phyloP scores from a whole-genome alignment of 176 grass and related monocot genomes.

The Lolium perenne region DNA sequence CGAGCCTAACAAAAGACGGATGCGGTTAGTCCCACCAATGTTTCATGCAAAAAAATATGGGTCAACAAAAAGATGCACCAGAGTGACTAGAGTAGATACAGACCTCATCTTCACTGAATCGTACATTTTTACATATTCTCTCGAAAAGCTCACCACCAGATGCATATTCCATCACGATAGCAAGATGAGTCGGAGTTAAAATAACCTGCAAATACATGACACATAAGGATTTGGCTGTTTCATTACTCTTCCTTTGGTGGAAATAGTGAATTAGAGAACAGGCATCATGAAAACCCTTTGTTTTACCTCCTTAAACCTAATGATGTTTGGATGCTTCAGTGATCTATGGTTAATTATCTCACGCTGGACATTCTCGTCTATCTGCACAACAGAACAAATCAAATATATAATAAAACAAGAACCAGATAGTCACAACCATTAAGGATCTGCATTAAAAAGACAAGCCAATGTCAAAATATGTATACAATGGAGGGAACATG shows the following conservation, averaged over 20 bases:
- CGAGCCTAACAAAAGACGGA: conserved; percentile 66
- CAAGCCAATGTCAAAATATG: neutral
- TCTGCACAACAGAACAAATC: conserved; percentile 61
- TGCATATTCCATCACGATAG: conserved; percentile 99
- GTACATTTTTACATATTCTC: conserved; percentile 89
- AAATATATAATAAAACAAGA: conserved; percentile 44
- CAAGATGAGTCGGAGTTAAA: conserved; percentile 99
- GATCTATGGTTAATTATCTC: conserved; percentile 99
- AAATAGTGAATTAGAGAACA: neutral
- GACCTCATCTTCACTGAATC: conserved; percentile 97
- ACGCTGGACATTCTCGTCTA: conserved; percentile 98
- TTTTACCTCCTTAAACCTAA: conserved; percentile 99
- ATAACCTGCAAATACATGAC: conserved; percentile 67
- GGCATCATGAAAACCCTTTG: neutral
- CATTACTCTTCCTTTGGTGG: neutral
- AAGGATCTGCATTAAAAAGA: neutral
- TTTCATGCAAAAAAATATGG: conserved; percentile 18
- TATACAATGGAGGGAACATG: conserved; percentile 16
- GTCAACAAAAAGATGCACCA: conserved; percentile 27
- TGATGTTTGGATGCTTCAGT: conserved; percentile 95
- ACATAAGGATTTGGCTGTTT: neutral
- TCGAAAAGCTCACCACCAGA: conserved; percentile 98
- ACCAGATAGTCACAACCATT: neutral
- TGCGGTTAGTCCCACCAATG: conserved; percentile 10
- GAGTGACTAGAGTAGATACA: conserved; percentile 26